Conservation (phyloP, 805 yeast genomes). For the Kockiozyma suomiensis region DNA sequence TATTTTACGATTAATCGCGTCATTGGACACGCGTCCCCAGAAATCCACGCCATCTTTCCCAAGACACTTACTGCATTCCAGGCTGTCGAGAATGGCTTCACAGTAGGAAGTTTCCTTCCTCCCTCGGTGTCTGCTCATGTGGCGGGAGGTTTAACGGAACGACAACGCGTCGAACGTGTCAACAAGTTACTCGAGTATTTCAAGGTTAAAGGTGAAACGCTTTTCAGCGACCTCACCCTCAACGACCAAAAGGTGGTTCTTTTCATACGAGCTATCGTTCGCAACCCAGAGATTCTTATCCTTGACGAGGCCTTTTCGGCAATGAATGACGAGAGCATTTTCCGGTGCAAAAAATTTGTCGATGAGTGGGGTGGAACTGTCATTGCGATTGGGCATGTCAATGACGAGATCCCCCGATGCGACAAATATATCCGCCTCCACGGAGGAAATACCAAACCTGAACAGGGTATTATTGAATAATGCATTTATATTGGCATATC, state of each 20-base stretch:
- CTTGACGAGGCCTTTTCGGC: slow-evolving; percentile 93
- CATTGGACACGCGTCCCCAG: slow-evolving; percentile 93
- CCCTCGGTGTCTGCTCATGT: slow-evolving; percentile 46
- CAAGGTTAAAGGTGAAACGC: slow-evolving; percentile 47
- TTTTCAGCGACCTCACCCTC: slow-evolving; percentile 59
- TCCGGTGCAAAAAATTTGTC: slow-evolving; percentile 56
- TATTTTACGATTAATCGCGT: slow-evolving; percentile 75
- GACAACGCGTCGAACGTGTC: slow-evolving; percentile 46
- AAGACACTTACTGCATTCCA: slow-evolving; percentile 53
- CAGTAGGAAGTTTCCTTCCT: slow-evolving; percentile 65
- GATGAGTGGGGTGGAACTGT: slow-evolving; percentile 68
- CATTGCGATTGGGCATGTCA: slow-evolving; percentile 79
- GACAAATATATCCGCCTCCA: slow-evolving; percentile 52
- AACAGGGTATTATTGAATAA: slow-evolving; percentile 19
- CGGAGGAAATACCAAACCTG: slow-evolving; percentile 27
- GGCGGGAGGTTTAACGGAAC: slow-evolving; percentile 22
- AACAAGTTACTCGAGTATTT: slow-evolving; percentile 53
- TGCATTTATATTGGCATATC: not conserved
- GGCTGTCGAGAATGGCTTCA: slow-evolving; percentile 71
- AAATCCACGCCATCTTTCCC: slow-evolving; percentile 86
- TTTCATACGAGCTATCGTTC: slow-evolving; percentile 75
- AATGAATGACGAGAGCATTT: slow-evolving; percentile 68
- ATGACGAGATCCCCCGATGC: slow-evolving; percentile 75
- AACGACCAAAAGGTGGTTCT: slow-evolving; percentile 78
- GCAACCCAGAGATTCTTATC: slow-evolving; percentile 74